Evolutionary conservation across 306 rosid species (phyloP), one percentile per base, ranked within the genome.

Genomic region (Dalbergia cochinchinensis): DNA sequence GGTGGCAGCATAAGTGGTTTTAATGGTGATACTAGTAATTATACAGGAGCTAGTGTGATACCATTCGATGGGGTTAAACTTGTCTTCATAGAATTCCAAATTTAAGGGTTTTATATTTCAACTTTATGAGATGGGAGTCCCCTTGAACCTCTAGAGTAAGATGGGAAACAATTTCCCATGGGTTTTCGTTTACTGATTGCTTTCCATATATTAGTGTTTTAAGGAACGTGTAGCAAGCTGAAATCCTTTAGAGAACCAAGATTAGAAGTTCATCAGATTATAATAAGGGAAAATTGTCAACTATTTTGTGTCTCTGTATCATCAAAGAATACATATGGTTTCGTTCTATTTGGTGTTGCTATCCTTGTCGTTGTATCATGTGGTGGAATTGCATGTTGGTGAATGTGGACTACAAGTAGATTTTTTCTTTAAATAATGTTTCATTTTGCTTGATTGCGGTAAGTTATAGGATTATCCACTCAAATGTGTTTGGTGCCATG

Each of bases 321-420:
- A 80, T 65, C 15, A 0, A 3, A 57, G 16, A 26, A 1, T 26
- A 1, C 31, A 64, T 41, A 12, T 33, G 16, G 26, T 80, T 51
- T 66, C 31, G 67, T 73, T 57, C 26, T 11, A 13, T 31, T 44
- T 34, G 15, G 34, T 5, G 1, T 16, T 19, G 41, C 54, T 51
- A 31, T 18, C 54, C 58, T 47, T 19, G 7, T 71, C 57, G 8
- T 13, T 51, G 75, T 62, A 35, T 60, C 48, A 73, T 69, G 50
- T 33, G 70, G 31, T 79, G 47, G 45, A 79, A 68, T 53, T 70
- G 22, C 65, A 64, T 70, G 64, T 76, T 59, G 70, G 78, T 35
- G 78, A 57, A 65, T 33, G 34, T 33, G 70, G 62, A 51, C 42
- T 70, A 57, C 31, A 14, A 9, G 9, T 37, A n/a, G 42, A 34